A percentile compares a stretch with the other conserved stretches of the same genome.
Conservation (phyloP, 2,329 filamentous ascomycete species). For the Neofusicoccum laricinum region DNA sequence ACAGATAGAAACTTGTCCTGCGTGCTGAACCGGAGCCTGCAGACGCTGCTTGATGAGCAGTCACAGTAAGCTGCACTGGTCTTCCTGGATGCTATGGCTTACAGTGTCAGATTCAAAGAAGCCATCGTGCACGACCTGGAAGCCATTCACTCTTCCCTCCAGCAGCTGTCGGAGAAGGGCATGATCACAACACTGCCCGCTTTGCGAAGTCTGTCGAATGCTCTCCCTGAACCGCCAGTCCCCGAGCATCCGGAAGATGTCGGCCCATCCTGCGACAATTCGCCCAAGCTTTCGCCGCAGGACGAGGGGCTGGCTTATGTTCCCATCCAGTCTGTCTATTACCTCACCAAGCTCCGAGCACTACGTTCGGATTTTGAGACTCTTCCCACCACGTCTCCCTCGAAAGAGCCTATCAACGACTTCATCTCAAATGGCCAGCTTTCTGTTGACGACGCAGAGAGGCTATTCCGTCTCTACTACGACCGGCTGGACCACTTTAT, state of each 20-base stretch:
- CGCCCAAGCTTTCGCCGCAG: slow-evolving; percentile 28
- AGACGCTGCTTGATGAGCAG: slow-evolving; percentile 48
- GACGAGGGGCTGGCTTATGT: slow-evolving; percentile 28
- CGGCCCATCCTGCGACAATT: slow-evolving; percentile 31
- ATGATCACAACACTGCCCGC: slow-evolving; percentile 37
- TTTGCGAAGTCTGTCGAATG: slow-evolving; percentile 32
- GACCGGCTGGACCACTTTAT: slow-evolving; percentile 47
- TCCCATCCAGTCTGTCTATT: slow-evolving; percentile 49
- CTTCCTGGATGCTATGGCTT: background rate
- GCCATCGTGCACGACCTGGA: slow-evolving; percentile 30
- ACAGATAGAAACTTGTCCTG: slow-evolving; percentile 50
- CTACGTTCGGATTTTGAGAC: slow-evolving; percentile 27
- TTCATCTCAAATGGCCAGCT: slow-evolving; percentile 52
- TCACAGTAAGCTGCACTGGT: slow-evolving; percentile 27
- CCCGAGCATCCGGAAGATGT: slow-evolving; percentile 23
- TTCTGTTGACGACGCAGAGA: slow-evolving; percentile 41
- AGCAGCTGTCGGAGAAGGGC: slow-evolving; percentile 41
- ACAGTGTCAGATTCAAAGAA: slow-evolving; percentile 15
- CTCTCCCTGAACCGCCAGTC: slow-evolving; percentile 9
- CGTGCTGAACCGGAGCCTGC: slow-evolving; percentile 51
- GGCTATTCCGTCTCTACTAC: slow-evolving; percentile 42
- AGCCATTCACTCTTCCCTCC: slow-evolving; percentile 34
- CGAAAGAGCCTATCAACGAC: slow-evolving; percentile 40
- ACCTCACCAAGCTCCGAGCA: slow-evolving; percentile 43
- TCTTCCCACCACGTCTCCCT: slow-evolving; percentile 31